Evolutionary conservation across 495 filamentous ascomycete genomes (phyloP).

Genomic region (Annulohypoxylon bovei): DNA sequence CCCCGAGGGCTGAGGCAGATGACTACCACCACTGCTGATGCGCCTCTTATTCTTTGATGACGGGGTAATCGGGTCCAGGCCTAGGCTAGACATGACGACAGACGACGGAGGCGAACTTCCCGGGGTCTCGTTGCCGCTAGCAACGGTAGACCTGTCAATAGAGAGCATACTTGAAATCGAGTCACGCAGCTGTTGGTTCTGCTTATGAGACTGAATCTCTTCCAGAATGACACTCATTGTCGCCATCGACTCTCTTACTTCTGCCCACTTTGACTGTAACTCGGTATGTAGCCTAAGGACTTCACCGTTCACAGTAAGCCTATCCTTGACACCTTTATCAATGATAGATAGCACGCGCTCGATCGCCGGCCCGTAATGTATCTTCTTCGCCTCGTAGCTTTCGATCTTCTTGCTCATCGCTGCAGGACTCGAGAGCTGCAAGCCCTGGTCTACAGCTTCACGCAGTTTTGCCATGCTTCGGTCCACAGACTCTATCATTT

Average conservation of each 20-base stretch:
- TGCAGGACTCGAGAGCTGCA: slow-evolving; percentile 73
- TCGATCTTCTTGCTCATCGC: slow-evolving; percentile 82
- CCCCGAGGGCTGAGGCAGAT: slow-evolving; percentile 55
- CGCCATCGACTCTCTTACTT: slow-evolving; percentile 76
- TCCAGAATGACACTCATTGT: slow-evolving; percentile 79
- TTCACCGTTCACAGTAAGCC: slow-evolving; percentile 94
- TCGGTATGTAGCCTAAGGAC: slow-evolving; percentile 84
- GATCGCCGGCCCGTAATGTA: slow-evolving; percentile 94
- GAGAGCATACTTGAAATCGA: slow-evolving; percentile 93
- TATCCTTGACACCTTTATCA: slow-evolving; percentile 88
- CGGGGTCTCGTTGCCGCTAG: slow-evolving; percentile 80
- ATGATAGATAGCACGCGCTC: slow-evolving; percentile 90
- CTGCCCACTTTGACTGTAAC: slow-evolving; percentile 80
- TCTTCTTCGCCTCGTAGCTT: slow-evolving; percentile 93
- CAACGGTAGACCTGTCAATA: slow-evolving; percentile 79
- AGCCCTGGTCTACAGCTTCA: slow-evolving; percentile 78
- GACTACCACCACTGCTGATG: slow-evolving; percentile 50
- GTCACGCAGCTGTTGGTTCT: slow-evolving; percentile 82
- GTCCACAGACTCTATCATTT: slow-evolving; percentile 93
- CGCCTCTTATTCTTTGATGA: slow-evolving; percentile 53
- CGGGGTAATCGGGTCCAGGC: slow-evolving; percentile 59
- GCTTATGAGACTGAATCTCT: slow-evolving; percentile 72
- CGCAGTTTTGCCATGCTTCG: slow-evolving; percentile 82
- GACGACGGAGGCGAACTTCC: slow-evolving; percentile 93
- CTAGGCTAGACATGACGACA: slow-evolving; percentile 72